Conservation (phyloP, 2,329 filamentous ascomycete species). For the Cytospora mali region DNA sequence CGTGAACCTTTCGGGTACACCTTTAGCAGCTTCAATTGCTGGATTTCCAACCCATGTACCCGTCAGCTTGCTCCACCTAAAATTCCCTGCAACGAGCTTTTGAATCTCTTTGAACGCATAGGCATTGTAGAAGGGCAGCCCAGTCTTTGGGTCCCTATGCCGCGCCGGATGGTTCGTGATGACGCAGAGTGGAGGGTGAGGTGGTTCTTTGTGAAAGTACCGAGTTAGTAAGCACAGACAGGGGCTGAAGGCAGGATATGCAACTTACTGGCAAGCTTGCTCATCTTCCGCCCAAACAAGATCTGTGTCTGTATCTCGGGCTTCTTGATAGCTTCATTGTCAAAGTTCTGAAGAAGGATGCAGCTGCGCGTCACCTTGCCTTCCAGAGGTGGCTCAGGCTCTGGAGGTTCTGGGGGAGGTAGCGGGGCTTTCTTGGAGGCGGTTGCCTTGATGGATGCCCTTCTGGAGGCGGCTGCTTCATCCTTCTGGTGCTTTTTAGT, state of each 20-base stretch:
- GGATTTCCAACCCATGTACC: slow-evolving; percentile 80
- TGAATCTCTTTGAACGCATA: slow-evolving; percentile 83
- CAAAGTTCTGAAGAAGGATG: slow-evolving; percentile 63
- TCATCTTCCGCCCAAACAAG: slow-evolving; percentile 62
- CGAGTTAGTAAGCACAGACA: background rate
- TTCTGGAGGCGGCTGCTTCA: slow-evolving; percentile 12
- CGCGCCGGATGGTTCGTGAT: slow-evolving; percentile 81
- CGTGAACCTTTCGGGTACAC: slow-evolving; percentile 78
- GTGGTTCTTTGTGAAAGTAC: slow-evolving; percentile 46
- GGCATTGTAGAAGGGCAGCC: slow-evolving; percentile 77
- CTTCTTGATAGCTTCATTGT: slow-evolving; percentile 58
- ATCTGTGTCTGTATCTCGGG: slow-evolving; percentile 60
- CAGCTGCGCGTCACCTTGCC: slow-evolving; percentile 59
- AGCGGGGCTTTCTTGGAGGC: slow-evolving; percentile 30
- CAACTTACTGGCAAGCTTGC: slow-evolving; percentile 55
- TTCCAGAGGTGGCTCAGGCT: slow-evolving; percentile 39
- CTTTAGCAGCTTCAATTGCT: slow-evolving; percentile 62
- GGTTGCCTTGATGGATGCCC: slow-evolving; percentile 21
- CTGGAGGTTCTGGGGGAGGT: slow-evolving; percentile 36
- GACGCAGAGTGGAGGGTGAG: slow-evolving; percentile 65
- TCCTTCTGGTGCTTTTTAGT: slow-evolving; percentile 26
- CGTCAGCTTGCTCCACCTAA: slow-evolving; percentile 79
- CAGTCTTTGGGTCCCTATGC: slow-evolving; percentile 84
- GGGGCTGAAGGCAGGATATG: background rate
- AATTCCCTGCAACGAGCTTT: slow-evolving; percentile 70